Percentiles rank a stretch among this genome's conserved stretches.
Evolutionary conservation across 2,329 filamentous ascomycete species (phyloP).

Genomic region (Aspergillus pseudoterreus): DNA sequence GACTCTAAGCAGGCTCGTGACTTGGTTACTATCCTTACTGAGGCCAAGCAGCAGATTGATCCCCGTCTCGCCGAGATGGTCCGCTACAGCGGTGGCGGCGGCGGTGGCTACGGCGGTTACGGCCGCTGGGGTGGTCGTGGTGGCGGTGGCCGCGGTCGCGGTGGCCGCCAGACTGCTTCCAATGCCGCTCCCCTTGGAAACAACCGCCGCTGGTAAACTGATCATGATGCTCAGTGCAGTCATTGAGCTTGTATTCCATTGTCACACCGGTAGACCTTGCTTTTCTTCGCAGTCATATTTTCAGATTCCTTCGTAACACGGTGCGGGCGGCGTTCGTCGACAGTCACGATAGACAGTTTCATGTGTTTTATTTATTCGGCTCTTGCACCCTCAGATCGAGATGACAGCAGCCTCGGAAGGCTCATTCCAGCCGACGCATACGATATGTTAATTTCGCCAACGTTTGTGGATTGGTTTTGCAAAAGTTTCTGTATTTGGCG

Average conservation of each 20-base stretch:
- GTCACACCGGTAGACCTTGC: slow-evolving; percentile 28
- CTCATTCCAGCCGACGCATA: background rate
- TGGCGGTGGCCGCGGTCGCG: slow-evolving; percentile 50
- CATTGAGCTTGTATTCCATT: slow-evolving; percentile 25
- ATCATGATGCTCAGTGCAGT: slow-evolving; percentile 18
- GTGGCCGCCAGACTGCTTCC: slow-evolving; percentile 53
- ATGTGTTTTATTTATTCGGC: slow-evolving; percentile 17
- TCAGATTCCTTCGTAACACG: slow-evolving; percentile 29
- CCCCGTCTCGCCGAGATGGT: slow-evolving; percentile 94
- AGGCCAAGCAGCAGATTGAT: slow-evolving; percentile 98
- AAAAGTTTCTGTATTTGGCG: background rate
- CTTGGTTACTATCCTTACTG: slow-evolving; percentile 84
- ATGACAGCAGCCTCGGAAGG: background rate
- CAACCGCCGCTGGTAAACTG: slow-evolving; percentile 55
- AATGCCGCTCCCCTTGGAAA: slow-evolving; percentile 57
- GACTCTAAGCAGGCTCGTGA: slow-evolving; percentile 95
- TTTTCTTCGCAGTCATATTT: slow-evolving; percentile 16
- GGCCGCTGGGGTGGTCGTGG: slow-evolving; percentile 59
- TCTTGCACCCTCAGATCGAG: background rate
- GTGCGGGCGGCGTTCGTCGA: slow-evolving; percentile 36
- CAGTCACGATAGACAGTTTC: slow-evolving; percentile 35
- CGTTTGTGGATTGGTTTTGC: background rate
- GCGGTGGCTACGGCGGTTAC: slow-evolving; percentile 61
- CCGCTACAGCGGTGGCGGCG: slow-evolving; percentile 75
- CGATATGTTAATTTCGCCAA: background rate